Conservation (phyloP, 2,329 filamentous ascomycete species). For the Pseudogymnoascus sp. region DNA sequence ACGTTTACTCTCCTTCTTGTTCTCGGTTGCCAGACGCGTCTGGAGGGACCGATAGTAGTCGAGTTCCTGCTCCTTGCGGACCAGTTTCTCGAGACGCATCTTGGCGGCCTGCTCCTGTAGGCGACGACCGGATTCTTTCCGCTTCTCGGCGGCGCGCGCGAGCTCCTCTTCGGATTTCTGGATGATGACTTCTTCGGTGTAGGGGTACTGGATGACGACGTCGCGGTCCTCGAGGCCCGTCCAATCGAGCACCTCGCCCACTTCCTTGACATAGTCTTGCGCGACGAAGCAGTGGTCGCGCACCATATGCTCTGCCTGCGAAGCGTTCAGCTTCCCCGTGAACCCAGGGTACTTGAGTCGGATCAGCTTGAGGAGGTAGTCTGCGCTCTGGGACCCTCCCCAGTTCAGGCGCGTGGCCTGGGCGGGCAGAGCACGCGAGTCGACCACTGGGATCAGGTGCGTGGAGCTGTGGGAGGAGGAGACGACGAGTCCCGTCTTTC, state of each 20-base stretch:
- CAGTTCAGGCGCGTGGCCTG: conserved; percentile 89
- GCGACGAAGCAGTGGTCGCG: conserved; percentile 86
- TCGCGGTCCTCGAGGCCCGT: conserved; percentile 84
- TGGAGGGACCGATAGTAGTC: conserved; percentile 89
- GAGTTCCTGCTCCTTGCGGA: conserved; percentile 90
- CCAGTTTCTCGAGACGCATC: conserved; percentile 89
- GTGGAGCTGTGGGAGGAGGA: conserved; percentile 91
- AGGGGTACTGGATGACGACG: conserved; percentile 85
- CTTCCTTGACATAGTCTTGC: conserved; percentile 70
- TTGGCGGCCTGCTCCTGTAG: conserved; percentile 95
- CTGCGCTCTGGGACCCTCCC: conserved; percentile 83
- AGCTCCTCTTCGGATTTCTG: conserved; percentile 95
- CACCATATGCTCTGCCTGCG: conserved; percentile 81
- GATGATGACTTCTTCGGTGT: conserved; percentile 77
- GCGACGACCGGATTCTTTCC: conserved; percentile 85
- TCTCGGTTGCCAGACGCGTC: conserved; percentile 58
- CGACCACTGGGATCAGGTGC: conserved; percentile 86
- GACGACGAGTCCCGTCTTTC: conserved; percentile 77
- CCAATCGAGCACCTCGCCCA: conserved; percentile 77
- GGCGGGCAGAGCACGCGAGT: conserved; percentile 72
- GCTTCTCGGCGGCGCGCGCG: conserved; percentile 79
- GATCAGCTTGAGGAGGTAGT: conserved; percentile 85
- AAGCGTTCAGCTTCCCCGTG: conserved; percentile 73
- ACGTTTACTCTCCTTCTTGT: conserved; percentile 83
- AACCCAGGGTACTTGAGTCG: conserved; percentile 87